A percentile compares a stretch with the other conserved stretches of the same genome.
Evolutionary conservation across 148 eudicot genomes (phyloP).

Genomic region (Pharnaceum exiguum): DNA sequence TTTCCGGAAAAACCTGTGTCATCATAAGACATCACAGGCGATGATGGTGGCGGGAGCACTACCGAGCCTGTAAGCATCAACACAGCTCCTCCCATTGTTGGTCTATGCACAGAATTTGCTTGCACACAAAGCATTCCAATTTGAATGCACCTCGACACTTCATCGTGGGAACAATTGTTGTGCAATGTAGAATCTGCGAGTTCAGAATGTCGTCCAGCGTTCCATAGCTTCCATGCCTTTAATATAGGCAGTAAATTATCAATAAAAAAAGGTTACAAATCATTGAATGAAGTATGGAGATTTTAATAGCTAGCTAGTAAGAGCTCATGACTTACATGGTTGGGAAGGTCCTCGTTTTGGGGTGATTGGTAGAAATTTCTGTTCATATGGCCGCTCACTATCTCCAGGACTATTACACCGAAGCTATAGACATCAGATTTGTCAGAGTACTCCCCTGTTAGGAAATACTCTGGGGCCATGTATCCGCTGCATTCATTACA

Average conservation of each 20-base stretch:
- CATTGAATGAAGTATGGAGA: too few species aligned
- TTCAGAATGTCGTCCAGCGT: neutral
- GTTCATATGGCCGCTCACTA: constrained; percentile 29
- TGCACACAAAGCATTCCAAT: constrained; percentile 10
- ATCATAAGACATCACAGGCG: neutral
- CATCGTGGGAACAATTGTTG: neutral
- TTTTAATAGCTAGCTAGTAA: too few species aligned
- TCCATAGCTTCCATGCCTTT: constrained; percentile 11
- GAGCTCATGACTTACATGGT: neutral
- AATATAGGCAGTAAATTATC: neutral
- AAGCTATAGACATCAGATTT: constrained; percentile 43
- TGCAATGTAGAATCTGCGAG: neutral
- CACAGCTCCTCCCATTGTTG: neutral
- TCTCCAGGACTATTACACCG: constrained; percentile 43
- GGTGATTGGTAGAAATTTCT: neutral
- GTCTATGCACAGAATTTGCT: neutral
- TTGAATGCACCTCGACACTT: constrained; percentile 9
- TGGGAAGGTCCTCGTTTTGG: neutral
- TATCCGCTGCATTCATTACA: constrained; percentile 33
- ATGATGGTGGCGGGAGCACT: neutral
- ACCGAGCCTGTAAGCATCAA: neutral
- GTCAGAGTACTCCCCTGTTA: constrained; percentile 26
- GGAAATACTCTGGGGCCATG: constrained; percentile 38
- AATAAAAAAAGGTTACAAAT: too few species aligned
- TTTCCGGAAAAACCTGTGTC: too few species aligned